Percentiles rank a stretch among this genome's conserved stretches.
These are phyloP conservation scores for Ophiostoma quercus DNA, from an alignment of 2,329 filamentous ascomycete genomes.

Conservation along the genomic window DNA sequence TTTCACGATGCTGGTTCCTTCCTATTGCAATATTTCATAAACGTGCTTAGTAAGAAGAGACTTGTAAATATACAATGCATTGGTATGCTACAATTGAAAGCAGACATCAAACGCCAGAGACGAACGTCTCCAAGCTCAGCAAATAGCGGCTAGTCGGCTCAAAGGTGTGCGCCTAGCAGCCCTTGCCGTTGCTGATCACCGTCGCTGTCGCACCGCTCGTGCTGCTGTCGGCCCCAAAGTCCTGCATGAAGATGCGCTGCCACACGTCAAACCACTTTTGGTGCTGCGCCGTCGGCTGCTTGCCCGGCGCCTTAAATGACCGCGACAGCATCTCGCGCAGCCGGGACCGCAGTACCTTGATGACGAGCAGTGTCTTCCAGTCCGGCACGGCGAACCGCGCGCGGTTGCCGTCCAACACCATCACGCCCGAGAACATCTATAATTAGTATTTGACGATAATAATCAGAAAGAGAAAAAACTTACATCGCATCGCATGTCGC, in stretches of 20 bases:
- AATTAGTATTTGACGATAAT: neutral
- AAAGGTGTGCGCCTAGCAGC: neutral
- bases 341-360: constrained; percentile 71
- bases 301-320: constrained; percentile 63
- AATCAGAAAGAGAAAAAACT: neutral
- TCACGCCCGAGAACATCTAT: constrained; percentile 73
- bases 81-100: constrained; percentile 2
- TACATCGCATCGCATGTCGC: constrained; percentile 74
- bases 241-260: constrained; percentile 62
- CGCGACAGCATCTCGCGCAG: constrained; percentile 70
- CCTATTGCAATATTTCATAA: neutral
- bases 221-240: constrained; percentile 32
- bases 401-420: constrained; percentile 81
- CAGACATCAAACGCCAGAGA: neutral
- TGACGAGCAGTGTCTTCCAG: constrained; percentile 85
- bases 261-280: constrained; percentile 70
- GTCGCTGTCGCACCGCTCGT: neutral
- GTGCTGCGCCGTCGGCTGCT: constrained; percentile 59
- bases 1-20: neutral
- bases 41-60: neutral
- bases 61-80: neutral
- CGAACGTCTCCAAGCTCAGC: neutral
- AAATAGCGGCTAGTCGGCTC: neutral
- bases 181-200: constrained; percentile 5
- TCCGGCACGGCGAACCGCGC: constrained; percentile 76